Base-by-base conservation (phyloP, 192 early-diverging fungal genomes). In the Coemansia sp. region DNA sequence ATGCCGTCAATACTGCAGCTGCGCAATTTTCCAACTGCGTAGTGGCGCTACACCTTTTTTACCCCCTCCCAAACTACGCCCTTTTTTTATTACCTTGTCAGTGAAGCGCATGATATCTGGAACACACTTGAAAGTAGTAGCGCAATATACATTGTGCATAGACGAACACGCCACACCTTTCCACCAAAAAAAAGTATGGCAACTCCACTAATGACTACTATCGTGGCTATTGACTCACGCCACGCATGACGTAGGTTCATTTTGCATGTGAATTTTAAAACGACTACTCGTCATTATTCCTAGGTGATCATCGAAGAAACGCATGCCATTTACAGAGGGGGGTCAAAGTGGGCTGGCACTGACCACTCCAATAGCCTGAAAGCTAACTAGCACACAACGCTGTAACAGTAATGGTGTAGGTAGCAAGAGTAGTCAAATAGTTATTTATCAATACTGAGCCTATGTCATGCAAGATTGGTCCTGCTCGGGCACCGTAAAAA, bases 131-230 rank as follows among this genome's bases (percentile, higher is more conserved):
- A 32, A 34, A 6, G 13, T 5, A 56, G 53, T 56, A 56, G 53
- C 5, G 53, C 53, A 56, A 56, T 56, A n/a, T 56, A 56, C 53
- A 56, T 3, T 16, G 53, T 32, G 53, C 53, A 56, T 56, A 32
- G 53, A 34, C 29, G 29, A 56, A 30, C 53, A 56, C 53, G 53
- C 53, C 53, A 56, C 53, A 56, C 15, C 53, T 56, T 4, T 0
- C 15, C 15, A 32, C 53, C 15, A 15, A 15, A 30, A 29, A 50
- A 24, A 53, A 37, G 9, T 9, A 22, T 24, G 3, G 22, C n/a
- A 7, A 50, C 49, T 50, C 22, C 22, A 18, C 49, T 56, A 30
- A 22, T 3, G 15, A 32, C 24, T 53, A 29, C 50, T 24, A 29
- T 27, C 30, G 22, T 24, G 50, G 50, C 12, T 30, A 27, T 29